These are phyloP conservation scores for Linnemannia schmuckeri DNA, from an alignment of 192 early-diverging fungal species.

Conservation along the genomic window DNA sequence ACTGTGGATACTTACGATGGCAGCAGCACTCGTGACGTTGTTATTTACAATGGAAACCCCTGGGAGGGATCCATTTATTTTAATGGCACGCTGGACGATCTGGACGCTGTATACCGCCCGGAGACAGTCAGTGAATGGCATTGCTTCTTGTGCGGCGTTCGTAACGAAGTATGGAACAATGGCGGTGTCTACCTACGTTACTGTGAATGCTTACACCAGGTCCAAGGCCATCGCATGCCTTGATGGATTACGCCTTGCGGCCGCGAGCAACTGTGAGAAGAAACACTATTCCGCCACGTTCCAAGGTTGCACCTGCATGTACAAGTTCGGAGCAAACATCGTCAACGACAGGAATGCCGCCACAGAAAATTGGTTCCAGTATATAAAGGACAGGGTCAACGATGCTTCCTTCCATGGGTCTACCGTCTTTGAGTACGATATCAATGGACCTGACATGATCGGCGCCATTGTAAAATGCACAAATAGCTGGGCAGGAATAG, in stretches of 20 bases:
- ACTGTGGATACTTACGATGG: not conserved
- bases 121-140: not conserved
- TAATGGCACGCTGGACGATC: not conserved
- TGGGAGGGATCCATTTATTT: too few relatives aligned
- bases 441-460: not conserved
- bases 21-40: not conserved
- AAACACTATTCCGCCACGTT: not conserved
- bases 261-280: not conserved
- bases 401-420: not conserved
- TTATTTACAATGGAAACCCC: too few relatives aligned
- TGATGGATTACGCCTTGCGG: not conserved
- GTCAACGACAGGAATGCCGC: not conserved
- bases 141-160: not conserved
- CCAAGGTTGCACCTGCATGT: not conserved
- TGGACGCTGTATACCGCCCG: not conserved
- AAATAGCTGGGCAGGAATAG: not conserved
- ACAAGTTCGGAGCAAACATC: not conserved
- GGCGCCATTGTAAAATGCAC: not conserved
- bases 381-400: not conserved
- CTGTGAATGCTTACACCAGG: too few relatives aligned
- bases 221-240: too few relatives aligned
- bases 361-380: not conserved
- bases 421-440: not conserved
- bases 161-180: not conserved
- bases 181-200: not conserved